These are phyloP conservation scores for Rhizoctonia solani DNA, from an alignment of 1,284 basidiomycete genomes.

Conservation along the genomic window DNA sequence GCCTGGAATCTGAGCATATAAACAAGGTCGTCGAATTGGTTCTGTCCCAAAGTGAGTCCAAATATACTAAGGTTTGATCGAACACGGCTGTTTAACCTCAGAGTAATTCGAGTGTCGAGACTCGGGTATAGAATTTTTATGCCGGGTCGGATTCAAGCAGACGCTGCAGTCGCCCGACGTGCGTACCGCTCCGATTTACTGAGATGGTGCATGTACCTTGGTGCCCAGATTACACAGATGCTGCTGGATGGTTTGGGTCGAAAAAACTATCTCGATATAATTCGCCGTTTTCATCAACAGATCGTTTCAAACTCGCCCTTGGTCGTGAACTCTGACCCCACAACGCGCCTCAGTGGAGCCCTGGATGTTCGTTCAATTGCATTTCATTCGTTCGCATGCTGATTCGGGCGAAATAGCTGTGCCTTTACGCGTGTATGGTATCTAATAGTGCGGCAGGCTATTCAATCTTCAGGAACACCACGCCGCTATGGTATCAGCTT, in stretches of 20 bases:
- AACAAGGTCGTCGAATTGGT: background rate
- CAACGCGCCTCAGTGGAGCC: background rate
- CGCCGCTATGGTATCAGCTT: background rate
- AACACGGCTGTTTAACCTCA: background rate
- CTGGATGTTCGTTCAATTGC: slow-evolving; percentile 2
- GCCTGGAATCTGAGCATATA: no score
- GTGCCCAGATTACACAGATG: slow-evolving; percentile 1
- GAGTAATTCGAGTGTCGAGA: background rate
- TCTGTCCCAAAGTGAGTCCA: background rate
- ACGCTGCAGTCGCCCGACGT: background rate
- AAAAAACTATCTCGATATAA: background rate
- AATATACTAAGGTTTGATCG: background rate
- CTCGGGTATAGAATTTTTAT: background rate
- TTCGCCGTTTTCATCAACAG: background rate
- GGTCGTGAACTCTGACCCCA: background rate
- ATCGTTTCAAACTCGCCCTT: background rate
- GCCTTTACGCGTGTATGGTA: background rate
- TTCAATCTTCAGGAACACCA: background rate
- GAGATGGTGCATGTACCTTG: slow-evolving; percentile 13
- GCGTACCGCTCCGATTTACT: background rate
- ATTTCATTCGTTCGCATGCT: background rate
- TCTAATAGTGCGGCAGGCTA: background rate
- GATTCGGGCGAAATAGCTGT: background rate
- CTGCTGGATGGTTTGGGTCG: background rate
- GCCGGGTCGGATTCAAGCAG: background rate